Conservation (phyloP, 495 filamentous ascomycete genomes). For the Clohesyomyces aquaticus region DNA sequence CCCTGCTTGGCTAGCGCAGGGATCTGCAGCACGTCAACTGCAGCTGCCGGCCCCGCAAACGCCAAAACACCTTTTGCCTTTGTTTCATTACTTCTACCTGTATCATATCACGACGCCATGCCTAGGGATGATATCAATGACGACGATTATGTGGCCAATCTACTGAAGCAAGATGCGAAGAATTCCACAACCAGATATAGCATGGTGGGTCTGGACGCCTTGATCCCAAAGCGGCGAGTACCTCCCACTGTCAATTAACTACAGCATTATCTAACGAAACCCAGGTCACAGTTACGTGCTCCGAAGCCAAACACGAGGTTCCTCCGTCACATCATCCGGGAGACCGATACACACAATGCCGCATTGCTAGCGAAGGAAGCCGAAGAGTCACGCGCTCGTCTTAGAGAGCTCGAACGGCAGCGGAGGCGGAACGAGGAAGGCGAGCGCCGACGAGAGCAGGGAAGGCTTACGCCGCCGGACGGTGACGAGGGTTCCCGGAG, state of each 20-base stretch:
- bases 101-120: neutral
- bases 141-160: slow-evolving; percentile 74
- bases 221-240: slow-evolving; percentile 68
- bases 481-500: slow-evolving; percentile 20
- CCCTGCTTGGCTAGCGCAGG: too few relatives aligned
- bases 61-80: too few relatives aligned
- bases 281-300: slow-evolving; percentile 62
- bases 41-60: too few relatives aligned
- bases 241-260: neutral
- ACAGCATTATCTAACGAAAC: slow-evolving; percentile 11
- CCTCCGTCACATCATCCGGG: slow-evolving; percentile 81
- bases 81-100: too few relatives aligned
- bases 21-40: too few relatives aligned
- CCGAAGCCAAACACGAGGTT: slow-evolving; percentile 93
- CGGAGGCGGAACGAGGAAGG: slow-evolving; percentile 1
- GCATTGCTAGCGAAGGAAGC: slow-evolving; percentile 82
- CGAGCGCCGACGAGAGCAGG: slow-evolving; percentile 9
- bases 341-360: slow-evolving; percentile 88
- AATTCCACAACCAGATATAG: slow-evolving; percentile 73
- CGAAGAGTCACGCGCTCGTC: slow-evolving; percentile 61
- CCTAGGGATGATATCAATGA: slow-evolving; percentile 35
- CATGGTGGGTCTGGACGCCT: slow-evolving; percentile 70
- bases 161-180: slow-evolving; percentile 74
- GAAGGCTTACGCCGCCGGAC: slow-evolving; percentile 20
- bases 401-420: slow-evolving; percentile 50